Evolutionary conservation across 768 basidiomycete species (phyloP).

Genomic region (Amyloporia xantha): DNA sequence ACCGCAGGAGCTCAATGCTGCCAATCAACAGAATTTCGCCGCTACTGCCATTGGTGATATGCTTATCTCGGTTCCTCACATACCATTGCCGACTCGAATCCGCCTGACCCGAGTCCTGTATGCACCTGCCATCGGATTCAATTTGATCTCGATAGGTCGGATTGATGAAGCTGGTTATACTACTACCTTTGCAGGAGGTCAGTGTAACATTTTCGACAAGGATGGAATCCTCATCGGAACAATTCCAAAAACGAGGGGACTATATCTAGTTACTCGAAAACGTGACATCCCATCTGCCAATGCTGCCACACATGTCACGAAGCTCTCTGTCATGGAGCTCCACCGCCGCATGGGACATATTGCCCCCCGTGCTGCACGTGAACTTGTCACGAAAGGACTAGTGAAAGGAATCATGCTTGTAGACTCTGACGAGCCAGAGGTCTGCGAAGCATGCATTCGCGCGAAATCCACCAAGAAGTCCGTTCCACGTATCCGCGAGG

Average conservation of each 20-base stretch:
- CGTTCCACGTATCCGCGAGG: slow-evolving; percentile 5
- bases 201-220: slow-evolving; percentile 7
- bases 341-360: slow-evolving; percentile 32
- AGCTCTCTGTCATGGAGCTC: slow-evolving; percentile 12
- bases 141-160: slow-evolving; percentile 15
- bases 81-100: not conserved
- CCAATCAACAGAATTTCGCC: slow-evolving; percentile 16
- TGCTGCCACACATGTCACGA: not conserved
- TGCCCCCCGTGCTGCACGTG: slow-evolving; percentile 13
- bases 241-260: slow-evolving; percentile 12
- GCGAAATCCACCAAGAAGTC: slow-evolving; percentile 11
- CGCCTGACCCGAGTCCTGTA: slow-evolving; percentile 17
- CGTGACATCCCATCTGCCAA: not conserved
- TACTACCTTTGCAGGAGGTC: slow-evolving; percentile 9
- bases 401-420: slow-evolving; percentile 26
- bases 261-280: slow-evolving; percentile 12
- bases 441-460: slow-evolving; percentile 39
- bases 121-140: slow-evolving; percentile 16
- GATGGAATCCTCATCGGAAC: slow-evolving; percentile 8
- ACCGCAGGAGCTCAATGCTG: slow-evolving; percentile 21
- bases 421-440: not conserved
- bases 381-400: slow-evolving; percentile 22
- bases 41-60: too few species aligned
- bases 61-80: slow-evolving; percentile 18
- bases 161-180: slow-evolving; percentile 12